Percentiles rank a stretch among this genome's conserved stretches.
Conservation (phyloP, 2,329 filamentous ascomycete species). For the Ceratocystis eucalypticola region DNA sequence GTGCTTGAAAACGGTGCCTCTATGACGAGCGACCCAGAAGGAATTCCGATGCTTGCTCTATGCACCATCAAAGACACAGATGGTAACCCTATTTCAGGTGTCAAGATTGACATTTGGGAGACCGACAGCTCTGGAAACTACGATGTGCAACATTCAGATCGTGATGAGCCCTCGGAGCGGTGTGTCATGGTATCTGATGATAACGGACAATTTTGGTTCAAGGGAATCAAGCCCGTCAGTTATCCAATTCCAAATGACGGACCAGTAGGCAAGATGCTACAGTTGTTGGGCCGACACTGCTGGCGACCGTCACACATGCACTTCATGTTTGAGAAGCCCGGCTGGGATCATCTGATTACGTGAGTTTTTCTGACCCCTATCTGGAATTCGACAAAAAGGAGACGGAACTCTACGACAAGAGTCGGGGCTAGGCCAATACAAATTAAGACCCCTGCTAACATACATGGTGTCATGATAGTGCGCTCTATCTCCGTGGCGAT, state of each 20-base stretch:
- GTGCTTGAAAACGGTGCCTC: constrained; percentile 35
- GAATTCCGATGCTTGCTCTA: constrained; percentile 51
- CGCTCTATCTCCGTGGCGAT: constrained; percentile 63
- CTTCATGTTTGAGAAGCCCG: constrained; percentile 75
- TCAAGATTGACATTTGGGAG: constrained; percentile 67
- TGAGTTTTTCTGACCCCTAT: constrained; percentile 32
- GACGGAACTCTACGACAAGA: too few species aligned
- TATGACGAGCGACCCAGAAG: constrained; percentile 52
- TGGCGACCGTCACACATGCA: constrained; percentile 70
- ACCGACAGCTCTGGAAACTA: constrained; percentile 62
- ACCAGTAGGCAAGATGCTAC: constrained; percentile 61
- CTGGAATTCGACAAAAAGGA: neutral
- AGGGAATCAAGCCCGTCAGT: constrained; percentile 67
- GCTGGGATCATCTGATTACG: constrained; percentile 73
- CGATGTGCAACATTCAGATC: constrained; percentile 55
- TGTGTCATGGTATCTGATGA: constrained; percentile 24
- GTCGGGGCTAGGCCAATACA: neutral
- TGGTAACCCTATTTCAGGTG: constrained; percentile 45
- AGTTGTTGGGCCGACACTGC: constrained; percentile 54
- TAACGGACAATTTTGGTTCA: constrained; percentile 57
- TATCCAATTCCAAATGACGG: constrained; percentile 79
- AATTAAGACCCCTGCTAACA: neutral
- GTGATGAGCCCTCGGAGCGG: constrained; percentile 31
- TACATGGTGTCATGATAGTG: constrained; percentile 34
- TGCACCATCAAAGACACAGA: constrained; percentile 51